Conservation (phyloP, 106 monocot species). For the Allium cepa region DNA sequence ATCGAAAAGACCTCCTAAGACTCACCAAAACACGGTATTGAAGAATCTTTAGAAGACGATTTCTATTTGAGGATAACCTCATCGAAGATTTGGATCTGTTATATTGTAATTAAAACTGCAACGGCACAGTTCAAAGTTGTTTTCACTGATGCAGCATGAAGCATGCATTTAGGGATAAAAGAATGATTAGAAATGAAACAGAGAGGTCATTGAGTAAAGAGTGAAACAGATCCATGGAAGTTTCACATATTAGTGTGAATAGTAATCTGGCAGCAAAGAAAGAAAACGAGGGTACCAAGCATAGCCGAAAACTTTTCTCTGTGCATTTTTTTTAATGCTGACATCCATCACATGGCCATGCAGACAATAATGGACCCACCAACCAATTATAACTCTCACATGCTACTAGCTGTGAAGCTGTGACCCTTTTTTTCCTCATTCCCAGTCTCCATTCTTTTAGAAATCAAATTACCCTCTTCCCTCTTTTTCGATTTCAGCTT, state of each 20-base stretch:
- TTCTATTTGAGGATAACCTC: too few relatives aligned
- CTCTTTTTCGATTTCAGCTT: too few relatives aligned
- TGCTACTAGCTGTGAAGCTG: constrained; percentile 6
- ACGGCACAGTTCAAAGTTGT: too few relatives aligned
- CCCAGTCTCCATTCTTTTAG: background rate
- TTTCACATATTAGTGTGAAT: background rate
- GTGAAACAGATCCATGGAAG: background rate
- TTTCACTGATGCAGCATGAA: too few relatives aligned
- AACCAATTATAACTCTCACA: constrained; percentile 25
- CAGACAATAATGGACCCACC: constrained; percentile 26
- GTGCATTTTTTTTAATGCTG: constrained; percentile 6
- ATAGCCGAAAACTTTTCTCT: background rate
- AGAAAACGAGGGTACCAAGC: background rate
- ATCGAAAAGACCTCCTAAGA: too few relatives aligned
- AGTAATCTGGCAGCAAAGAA: background rate
- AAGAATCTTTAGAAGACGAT: too few relatives aligned
- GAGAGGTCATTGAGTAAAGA: background rate
- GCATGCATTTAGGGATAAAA: too few relatives aligned
- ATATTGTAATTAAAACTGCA: too few relatives aligned
- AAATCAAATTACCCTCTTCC: constrained; percentile 13
- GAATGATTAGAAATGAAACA: too few relatives aligned
- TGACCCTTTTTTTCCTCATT: too few relatives aligned
- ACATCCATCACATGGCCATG: constrained; percentile 35
- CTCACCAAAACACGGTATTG: too few relatives aligned
- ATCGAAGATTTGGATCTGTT: too few relatives aligned